These are phyloP conservation scores for Hymenotorrendiella dingleyae DNA, from an alignment of 2,329 filamentous ascomycete species.

Conservation along the genomic window DNA sequence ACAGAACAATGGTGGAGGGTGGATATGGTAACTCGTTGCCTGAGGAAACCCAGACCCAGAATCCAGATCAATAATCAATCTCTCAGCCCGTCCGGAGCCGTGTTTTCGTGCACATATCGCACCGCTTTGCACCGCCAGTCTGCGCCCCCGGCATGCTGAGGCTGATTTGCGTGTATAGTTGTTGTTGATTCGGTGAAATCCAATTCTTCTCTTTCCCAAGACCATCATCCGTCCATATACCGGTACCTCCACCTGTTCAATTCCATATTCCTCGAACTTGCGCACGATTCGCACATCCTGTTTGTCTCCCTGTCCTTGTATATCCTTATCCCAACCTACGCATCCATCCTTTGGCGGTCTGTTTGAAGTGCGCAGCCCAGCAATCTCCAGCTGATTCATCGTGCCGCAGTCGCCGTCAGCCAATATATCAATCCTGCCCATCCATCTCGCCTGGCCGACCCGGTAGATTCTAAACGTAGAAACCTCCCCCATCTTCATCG, in stretches of 20 bases:
- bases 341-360: neutral
- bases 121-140: neutral
- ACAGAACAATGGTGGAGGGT: neutral
- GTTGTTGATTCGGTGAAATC: constrained; percentile 9
- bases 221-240: too few species aligned
- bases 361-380: neutral
- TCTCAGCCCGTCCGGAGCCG: too few species aligned
- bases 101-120: too few species aligned
- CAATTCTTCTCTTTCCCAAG: constrained; percentile 3
- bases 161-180: too few species aligned
- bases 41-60: neutral
- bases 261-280: neutral
- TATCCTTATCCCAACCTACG: too few species aligned
- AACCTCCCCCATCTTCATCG: neutral
- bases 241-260: neutral
- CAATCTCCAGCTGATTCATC: constrained; percentile 1
- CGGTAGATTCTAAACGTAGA: too few species aligned
- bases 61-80: too few species aligned
- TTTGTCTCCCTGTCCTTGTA: too few species aligned
- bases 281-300: neutral
- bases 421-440: neutral
- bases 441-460: too few species aligned
- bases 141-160: constrained; percentile 17
- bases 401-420: neutral
- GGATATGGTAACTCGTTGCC: neutral